Conservation (phyloP, 495 filamentous ascomycete species). For the Penicillium canariense region DNA sequence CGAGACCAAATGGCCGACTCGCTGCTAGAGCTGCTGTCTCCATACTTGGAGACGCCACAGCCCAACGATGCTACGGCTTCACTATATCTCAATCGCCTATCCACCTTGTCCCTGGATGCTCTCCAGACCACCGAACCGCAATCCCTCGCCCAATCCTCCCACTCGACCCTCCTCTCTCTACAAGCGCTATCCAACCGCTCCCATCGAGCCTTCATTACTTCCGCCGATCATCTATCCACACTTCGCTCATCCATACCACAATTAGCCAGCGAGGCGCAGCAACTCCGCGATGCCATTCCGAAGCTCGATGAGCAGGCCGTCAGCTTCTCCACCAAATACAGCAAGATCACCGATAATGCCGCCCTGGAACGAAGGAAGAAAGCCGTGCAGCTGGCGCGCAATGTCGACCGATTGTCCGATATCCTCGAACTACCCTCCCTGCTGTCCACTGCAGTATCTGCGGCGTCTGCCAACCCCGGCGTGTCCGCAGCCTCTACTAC, state of each 20-base stretch:
- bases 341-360: constrained; percentile 67
- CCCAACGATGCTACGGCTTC: constrained; percentile 49
- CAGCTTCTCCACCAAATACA: constrained; percentile 80
- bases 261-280: constrained; percentile 60
- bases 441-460: constrained; percentile 71
- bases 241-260: constrained; percentile 64
- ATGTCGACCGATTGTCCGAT: constrained; percentile 86
- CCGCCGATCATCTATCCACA: constrained; percentile 71
- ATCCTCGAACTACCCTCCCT: constrained; percentile 89
- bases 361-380: constrained; percentile 73
- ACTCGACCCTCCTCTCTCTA: constrained; percentile 80
- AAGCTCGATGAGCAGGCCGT: constrained; percentile 75
- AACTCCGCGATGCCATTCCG: constrained; percentile 70
- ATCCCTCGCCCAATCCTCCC: constrained; percentile 73
- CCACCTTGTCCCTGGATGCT: constrained; percentile 73
- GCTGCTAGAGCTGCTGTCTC: constrained; percentile 69
- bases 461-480: constrained; percentile 49
- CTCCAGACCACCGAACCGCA: constrained; percentile 74
- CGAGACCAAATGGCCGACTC: constrained; percentile 67
- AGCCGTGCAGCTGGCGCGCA: constrained; percentile 80
- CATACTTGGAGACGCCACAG: constrained; percentile 46
- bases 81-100: constrained; percentile 73
- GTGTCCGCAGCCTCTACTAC: constrained; percentile 59
- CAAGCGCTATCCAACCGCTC: constrained; percentile 89
- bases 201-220: constrained; percentile 81